Conservation (phyloP, 2,329 filamentous ascomycete genomes). For the Shiraia bambusicola region DNA sequence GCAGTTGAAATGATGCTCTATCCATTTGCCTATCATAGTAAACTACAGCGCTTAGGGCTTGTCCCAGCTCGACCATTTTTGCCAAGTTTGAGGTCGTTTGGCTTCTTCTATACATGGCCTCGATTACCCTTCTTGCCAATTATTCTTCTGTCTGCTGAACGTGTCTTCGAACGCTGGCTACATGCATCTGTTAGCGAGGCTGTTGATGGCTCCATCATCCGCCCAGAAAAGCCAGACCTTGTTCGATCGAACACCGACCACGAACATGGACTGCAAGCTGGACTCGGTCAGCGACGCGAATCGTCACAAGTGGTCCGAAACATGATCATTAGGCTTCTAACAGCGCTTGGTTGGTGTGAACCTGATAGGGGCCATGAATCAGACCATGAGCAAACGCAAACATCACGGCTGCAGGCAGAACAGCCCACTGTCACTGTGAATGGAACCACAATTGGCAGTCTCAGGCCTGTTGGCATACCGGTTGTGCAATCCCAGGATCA, state of each 20-base stretch:
- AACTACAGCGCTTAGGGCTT: slow-evolving; percentile 35
- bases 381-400: slow-evolving; percentile 1
- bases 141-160: slow-evolving; percentile 27
- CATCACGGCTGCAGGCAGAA: slow-evolving; percentile 1
- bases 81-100: slow-evolving; percentile 28
- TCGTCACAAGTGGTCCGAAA: slow-evolving; percentile 25
- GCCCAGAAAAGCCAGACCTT: slow-evolving; percentile 34
- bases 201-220: slow-evolving; percentile 31
- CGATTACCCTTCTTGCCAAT: slow-evolving; percentile 30
- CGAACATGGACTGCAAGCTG: slow-evolving; percentile 22
- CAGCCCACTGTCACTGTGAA: slow-evolving; percentile 21
- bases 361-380: slow-evolving; percentile 2
- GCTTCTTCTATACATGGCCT: slow-evolving; percentile 33
- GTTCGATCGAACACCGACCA: slow-evolving; percentile 22
- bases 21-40: slow-evolving; percentile 36
- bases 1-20: slow-evolving; percentile 33
- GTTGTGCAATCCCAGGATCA: slow-evolving; percentile 5
- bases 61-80: slow-evolving; percentile 29
- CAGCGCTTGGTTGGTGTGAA: slow-evolving; percentile 29
- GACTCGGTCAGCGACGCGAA: slow-evolving; percentile 25
- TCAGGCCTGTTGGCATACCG: slow-evolving; percentile 27
- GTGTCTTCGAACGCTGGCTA: slow-evolving; percentile 30
- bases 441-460: slow-evolving; percentile 21
- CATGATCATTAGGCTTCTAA: slow-evolving; percentile 26
- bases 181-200: slow-evolving; percentile 31